A percentile compares a stretch with the other conserved stretches of the same genome.
Conservation (phyloP, 169 alveolate species). For the Cryptosporidium parvum region DNA sequence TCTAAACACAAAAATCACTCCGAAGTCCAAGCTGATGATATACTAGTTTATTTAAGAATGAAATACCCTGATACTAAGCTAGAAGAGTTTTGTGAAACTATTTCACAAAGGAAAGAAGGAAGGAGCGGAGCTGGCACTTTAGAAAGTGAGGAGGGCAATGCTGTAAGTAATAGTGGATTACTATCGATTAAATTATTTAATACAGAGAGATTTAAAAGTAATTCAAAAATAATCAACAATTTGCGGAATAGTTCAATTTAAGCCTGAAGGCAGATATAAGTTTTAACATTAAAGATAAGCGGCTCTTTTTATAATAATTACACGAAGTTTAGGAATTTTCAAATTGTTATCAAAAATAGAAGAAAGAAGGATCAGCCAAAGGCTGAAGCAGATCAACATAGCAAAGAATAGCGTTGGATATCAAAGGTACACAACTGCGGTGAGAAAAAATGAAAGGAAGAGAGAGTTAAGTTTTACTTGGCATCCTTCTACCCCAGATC, state of each 20-base stretch:
- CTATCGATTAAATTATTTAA: conserved; percentile 1
- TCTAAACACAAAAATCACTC: conserved; percentile 17
- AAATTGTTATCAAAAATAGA: conserved; percentile 18
- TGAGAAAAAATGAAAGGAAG: conserved; percentile 42
- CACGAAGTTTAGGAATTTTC: background rate
- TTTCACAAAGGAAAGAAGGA: background rate
- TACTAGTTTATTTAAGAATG: conserved; percentile 41
- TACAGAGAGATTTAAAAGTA: background rate
- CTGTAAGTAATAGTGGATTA: background rate
- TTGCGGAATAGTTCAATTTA: no score
- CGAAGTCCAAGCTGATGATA: conserved; percentile 48
- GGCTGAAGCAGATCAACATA: conserved; percentile 71
- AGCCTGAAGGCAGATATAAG: background rate
- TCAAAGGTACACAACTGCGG: conserved; percentile 61
- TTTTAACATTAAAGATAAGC: background rate
- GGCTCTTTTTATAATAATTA: background rate
- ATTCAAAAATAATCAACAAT: background rate
- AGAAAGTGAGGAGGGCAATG: background rate
- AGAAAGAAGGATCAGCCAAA: conserved; percentile 60
- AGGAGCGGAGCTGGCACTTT: background rate
- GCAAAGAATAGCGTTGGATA: conserved; percentile 61
- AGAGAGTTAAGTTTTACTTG: conserved; percentile 18
- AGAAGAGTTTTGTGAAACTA: conserved; percentile 35
- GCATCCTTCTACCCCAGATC: conserved; percentile 72
- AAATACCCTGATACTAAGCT: conserved; percentile 41